Conservation (phyloP, 2,329 filamentous ascomycete genomes). For the Knufia fluminis region DNA sequence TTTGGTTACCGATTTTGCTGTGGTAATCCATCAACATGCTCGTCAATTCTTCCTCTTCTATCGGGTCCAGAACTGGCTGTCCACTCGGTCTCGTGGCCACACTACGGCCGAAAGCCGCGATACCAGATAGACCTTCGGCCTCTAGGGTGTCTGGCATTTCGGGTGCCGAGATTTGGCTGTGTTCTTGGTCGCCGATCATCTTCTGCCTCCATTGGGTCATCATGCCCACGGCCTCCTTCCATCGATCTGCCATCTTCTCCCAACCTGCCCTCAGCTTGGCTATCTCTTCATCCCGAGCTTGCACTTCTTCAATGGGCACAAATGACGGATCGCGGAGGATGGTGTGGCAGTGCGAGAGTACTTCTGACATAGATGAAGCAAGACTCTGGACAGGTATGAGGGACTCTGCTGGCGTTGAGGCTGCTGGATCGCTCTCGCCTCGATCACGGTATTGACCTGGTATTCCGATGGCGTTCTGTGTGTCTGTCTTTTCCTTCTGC, state of each 20-base stretch:
- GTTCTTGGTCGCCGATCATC: conserved; percentile 42
- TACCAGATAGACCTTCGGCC: conserved; percentile 34
- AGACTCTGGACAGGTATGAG: conserved; percentile 60
- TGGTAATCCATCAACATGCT: conserved; percentile 13
- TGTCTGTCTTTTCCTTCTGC: not conserved
- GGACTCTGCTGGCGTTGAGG: conserved; percentile 21
- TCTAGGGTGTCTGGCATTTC: conserved; percentile 26
- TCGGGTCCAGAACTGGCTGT: conserved; percentile 25
- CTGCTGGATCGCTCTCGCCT: not conserved
- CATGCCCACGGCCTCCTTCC: conserved; percentile 80
- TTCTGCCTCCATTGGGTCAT: conserved; percentile 87
- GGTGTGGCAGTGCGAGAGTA: conserved; percentile 70
- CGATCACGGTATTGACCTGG: conserved; percentile 22
- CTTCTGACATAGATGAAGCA: conserved; percentile 61
- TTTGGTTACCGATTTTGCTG: conserved; percentile 1
- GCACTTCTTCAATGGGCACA: conserved; percentile 87
- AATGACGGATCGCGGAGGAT: conserved; percentile 94
- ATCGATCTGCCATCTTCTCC: conserved; percentile 86
- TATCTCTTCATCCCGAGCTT: conserved; percentile 87
- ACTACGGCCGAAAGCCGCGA: conserved; percentile 30
- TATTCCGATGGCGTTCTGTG: conserved; percentile 19
- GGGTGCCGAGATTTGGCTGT: conserved; percentile 21
- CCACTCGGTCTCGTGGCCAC: conserved; percentile 24
- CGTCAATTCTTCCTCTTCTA: conserved; percentile 22
- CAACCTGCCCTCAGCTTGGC: conserved; percentile 70